These are phyloP conservation scores for Terana coerulea DNA, from an alignment of 768 basidiomycete genomes.

Conservation along the genomic window DNA sequence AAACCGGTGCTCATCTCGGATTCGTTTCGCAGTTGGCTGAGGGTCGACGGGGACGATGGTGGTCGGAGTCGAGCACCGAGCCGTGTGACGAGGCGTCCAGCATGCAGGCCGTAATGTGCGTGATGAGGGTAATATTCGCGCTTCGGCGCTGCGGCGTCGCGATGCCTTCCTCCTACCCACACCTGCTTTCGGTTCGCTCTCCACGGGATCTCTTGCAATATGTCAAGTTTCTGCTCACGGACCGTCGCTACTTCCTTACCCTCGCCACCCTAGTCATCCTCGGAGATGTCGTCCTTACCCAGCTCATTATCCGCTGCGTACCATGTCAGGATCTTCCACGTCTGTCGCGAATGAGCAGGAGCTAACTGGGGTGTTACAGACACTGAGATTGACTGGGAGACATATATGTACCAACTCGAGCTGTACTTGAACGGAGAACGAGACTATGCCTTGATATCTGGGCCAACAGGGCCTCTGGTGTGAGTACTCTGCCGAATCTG, in stretches of 20 bases:
- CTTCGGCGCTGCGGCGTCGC: background rate
- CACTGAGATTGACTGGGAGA: slow-evolving; percentile 98
- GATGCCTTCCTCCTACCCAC: slow-evolving; percentile 11
- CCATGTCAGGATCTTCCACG: slow-evolving; percentile 58
- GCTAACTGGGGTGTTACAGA: slow-evolving; percentile 46
- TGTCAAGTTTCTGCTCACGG: slow-evolving; percentile 38
- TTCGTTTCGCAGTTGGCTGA: no score
- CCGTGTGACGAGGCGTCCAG: background rate
- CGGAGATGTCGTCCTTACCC: slow-evolving; percentile 75
- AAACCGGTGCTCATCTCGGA: no score
- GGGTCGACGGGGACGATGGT: no score
- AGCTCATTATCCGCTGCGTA: slow-evolving; percentile 75
- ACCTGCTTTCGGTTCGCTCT: slow-evolving; percentile 11
- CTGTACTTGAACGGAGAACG: slow-evolving; percentile 77
- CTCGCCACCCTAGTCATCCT: slow-evolving; percentile 62
- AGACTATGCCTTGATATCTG: slow-evolving; percentile 76
- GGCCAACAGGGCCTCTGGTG: slow-evolving; percentile 94
- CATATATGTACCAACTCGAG: slow-evolving; percentile 88
- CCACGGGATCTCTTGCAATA: slow-evolving; percentile 10
- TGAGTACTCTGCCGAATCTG: slow-evolving; percentile 33
- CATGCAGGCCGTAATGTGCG: background rate
- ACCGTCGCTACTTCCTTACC: slow-evolving; percentile 62
- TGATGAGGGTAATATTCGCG: background rate
- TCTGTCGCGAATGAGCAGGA: background rate
- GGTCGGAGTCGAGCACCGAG: background rate